Conservation (phyloP, 139 green algal genomes). For the Picochlorum sp. region DNA sequence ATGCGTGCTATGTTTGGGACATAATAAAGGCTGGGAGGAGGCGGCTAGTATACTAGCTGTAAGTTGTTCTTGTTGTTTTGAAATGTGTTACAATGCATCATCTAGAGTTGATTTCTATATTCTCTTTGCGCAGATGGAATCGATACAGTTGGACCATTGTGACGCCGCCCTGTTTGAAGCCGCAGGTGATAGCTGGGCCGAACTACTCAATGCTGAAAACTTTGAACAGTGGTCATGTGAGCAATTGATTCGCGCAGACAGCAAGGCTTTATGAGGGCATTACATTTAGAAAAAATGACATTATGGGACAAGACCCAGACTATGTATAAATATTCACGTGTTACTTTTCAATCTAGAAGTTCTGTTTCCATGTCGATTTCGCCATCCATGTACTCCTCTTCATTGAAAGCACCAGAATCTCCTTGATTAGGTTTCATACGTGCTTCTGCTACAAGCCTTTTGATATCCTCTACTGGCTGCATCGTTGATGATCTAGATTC, state of each 20-base stretch:
- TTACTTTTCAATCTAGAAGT: slow-evolving; percentile 26
- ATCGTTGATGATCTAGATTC: slow-evolving; percentile 9
- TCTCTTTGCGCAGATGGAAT: neutral
- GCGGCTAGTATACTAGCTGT: slow-evolving; percentile 56
- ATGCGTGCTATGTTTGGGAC: slow-evolving; percentile 68
- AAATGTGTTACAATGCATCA: neutral
- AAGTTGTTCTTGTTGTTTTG: neutral
- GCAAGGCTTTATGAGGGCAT: neutral
- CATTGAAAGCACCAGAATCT: slow-evolving; percentile 28
- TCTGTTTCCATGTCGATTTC: slow-evolving; percentile 38
- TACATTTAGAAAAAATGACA: too few species aligned
- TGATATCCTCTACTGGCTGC: slow-evolving; percentile 49
- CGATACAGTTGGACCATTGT: neutral
- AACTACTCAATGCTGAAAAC: neutral
- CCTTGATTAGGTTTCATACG: slow-evolving; percentile 25
- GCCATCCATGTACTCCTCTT: slow-evolving; percentile 53
- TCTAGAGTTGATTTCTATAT: neutral
- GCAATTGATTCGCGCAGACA: neutral
- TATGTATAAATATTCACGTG: too few species aligned
- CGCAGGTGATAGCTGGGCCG: neutral
- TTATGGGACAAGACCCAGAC: too few species aligned
- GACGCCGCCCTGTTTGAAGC: slow-evolving; percentile 2
- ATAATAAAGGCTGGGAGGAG: slow-evolving; percentile 81
- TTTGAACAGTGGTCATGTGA: too few species aligned
- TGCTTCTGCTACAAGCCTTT: slow-evolving; percentile 33